Evolutionary conservation across 192 early-diverging fungal species (phyloP).

Genomic region (Cetraspora pellucida): DNA sequence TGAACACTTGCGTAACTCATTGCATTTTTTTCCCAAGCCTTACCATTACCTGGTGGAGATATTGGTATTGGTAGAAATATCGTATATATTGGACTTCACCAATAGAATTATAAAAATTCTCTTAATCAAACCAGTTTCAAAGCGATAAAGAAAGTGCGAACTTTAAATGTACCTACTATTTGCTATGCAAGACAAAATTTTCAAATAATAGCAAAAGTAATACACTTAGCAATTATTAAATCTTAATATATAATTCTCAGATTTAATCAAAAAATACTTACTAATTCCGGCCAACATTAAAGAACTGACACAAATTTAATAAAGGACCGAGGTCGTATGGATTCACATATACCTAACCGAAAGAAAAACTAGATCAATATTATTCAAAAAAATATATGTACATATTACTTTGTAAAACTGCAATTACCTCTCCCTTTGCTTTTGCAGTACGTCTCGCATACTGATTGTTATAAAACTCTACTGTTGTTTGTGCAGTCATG

Average conservation of each 20-base stretch:
- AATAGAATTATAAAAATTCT: background rate
- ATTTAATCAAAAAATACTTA: constrained; percentile 33
- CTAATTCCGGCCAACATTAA: constrained; percentile 56
- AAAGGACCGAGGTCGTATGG: constrained; percentile 51
- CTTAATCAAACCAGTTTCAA: constrained; percentile 2
- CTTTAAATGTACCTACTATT: constrained; percentile 9
- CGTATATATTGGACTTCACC: constrained; percentile 53
- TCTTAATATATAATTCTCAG: background rate
- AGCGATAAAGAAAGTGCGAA: background rate
- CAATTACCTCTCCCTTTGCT: constrained; percentile 50
- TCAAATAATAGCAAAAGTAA: background rate
- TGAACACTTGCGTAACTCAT: constrained; percentile 12
- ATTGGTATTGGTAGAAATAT: constrained; percentile 53
- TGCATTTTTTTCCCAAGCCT: constrained; percentile 45
- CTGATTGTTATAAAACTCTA: constrained; percentile 64
- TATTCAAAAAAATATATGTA: background rate
- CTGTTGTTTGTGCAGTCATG: constrained; percentile 60
- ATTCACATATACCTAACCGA: constrained; percentile 40
- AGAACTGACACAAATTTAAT: constrained; percentile 51
- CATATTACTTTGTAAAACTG: background rate
- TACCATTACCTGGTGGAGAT: constrained; percentile 54
- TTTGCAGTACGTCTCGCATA: constrained; percentile 54
- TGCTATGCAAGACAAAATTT: constrained; percentile 1
- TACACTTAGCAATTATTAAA: background rate
- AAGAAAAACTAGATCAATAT: background rate